Conservation (phyloP, 495 filamentous ascomycete species). For the Penicillium verhagenii region DNA sequence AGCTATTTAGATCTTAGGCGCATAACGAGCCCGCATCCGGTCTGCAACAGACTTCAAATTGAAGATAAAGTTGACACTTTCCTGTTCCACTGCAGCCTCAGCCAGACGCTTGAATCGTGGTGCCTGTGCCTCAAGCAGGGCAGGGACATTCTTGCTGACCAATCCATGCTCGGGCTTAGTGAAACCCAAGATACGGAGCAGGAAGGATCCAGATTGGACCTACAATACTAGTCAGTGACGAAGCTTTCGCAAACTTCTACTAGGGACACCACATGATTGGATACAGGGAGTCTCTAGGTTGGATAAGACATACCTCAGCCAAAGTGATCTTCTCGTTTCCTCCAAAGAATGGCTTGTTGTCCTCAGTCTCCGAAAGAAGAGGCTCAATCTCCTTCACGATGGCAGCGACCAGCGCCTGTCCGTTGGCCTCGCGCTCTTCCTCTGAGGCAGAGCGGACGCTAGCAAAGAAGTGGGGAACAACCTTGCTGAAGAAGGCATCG, state of each 20-base stretch:
- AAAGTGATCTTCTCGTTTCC: conserved; percentile 71
- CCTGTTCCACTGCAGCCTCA: conserved; percentile 56
- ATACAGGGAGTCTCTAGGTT: background rate
- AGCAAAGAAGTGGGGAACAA: conserved; percentile 45
- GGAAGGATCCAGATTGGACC: conserved; percentile 67
- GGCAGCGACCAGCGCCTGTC: conserved; percentile 42
- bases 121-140: conserved; percentile 49
- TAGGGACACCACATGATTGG: background rate
- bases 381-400: conserved; percentile 76
- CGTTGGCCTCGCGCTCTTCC: conserved; percentile 37
- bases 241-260: background rate
- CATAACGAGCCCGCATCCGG: conserved; percentile 22
- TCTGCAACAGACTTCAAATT: conserved; percentile 40
- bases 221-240: conserved; percentile 14
- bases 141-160: conserved; percentile 48
- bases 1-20: conserved; percentile 17
- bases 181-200: conserved; percentile 56
- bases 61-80: conserved; percentile 68
- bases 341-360: conserved; percentile 76
- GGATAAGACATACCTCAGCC: conserved; percentile 61
- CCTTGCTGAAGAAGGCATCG: conserved; percentile 69
- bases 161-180: conserved; percentile 49
- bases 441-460: conserved; percentile 38
- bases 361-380: conserved; percentile 46
- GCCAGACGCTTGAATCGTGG: conserved; percentile 71